phyloP scores from a whole-genome alignment of 768 basidiomycete species.

The Daedalea quercina region DNA sequence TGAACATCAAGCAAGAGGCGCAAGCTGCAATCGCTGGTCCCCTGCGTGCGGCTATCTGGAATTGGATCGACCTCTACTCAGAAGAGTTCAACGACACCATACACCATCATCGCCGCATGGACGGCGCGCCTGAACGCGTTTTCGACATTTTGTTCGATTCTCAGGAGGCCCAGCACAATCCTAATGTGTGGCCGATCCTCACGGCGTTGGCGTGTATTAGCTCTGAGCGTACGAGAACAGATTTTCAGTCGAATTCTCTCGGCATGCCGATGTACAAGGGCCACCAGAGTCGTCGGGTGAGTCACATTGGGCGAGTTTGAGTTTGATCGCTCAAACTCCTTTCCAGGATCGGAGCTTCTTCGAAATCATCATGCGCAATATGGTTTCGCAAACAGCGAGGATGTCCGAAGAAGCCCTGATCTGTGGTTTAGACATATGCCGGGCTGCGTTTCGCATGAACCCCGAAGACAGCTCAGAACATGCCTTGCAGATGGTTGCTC shows the following conservation, averaged over 20 bases:
- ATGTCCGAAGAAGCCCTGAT: slow-evolving; percentile 60
- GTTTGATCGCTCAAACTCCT: neutral
- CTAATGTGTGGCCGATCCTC: slow-evolving; percentile 72
- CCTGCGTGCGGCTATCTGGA: slow-evolving; percentile 79
- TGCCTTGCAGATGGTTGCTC: slow-evolving; percentile 57
- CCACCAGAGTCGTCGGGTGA: slow-evolving; percentile 16
- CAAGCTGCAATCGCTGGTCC: slow-evolving; percentile 67
- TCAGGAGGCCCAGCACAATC: slow-evolving; percentile 19
- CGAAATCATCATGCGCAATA: slow-evolving; percentile 55
- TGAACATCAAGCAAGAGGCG: slow-evolving; percentile 73
- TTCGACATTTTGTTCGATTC: slow-evolving; percentile 68
- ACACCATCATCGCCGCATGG: slow-evolving; percentile 52
- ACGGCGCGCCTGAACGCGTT: slow-evolving; percentile 79
- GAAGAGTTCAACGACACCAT: slow-evolving; percentile 73
- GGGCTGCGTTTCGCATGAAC: slow-evolving; percentile 44
- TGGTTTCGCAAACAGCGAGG: slow-evolving; percentile 42
- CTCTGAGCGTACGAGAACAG: slow-evolving; percentile 61
- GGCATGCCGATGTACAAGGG: slow-evolving; percentile 21
- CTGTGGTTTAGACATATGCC: slow-evolving; percentile 73
- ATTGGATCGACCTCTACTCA: slow-evolving; percentile 79
- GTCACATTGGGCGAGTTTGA: neutral
- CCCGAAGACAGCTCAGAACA: slow-evolving; percentile 41
- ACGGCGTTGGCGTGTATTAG: slow-evolving; percentile 68
- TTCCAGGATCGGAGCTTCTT: slow-evolving; percentile 48
- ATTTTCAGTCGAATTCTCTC: slow-evolving; percentile 36